Conservation (phyloP, 345 rosid genomes). For the Psidium guajava region DNA sequence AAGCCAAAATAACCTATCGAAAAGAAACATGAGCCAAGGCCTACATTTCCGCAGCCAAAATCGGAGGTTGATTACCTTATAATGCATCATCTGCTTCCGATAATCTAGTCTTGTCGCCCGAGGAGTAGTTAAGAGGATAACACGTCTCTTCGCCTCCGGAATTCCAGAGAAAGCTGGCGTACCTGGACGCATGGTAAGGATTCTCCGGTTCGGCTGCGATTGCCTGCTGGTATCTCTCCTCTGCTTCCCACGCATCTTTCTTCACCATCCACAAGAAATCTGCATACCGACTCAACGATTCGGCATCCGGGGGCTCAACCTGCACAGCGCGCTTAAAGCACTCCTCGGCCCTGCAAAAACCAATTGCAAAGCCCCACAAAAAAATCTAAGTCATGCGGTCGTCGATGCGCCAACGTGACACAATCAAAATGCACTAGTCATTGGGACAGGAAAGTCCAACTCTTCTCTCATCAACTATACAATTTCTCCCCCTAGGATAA, state of each 20-base stretch:
- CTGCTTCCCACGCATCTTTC: conserved; percentile 66
- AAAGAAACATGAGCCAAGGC: background rate
- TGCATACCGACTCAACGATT: conserved; percentile 48
- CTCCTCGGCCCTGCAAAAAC: conserved; percentile 49
- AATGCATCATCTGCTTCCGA: background rate
- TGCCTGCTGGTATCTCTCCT: conserved; percentile 60
- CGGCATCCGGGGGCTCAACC: conserved; percentile 48
- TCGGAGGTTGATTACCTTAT: background rate
- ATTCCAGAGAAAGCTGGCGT: conserved; percentile 67
- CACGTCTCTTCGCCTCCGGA: conserved; percentile 69
- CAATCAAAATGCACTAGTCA: background rate
- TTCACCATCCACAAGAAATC: conserved; percentile 58
- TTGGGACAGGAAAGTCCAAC: background rate
- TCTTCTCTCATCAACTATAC: background rate
- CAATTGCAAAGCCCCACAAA: background rate
- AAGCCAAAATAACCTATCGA: background rate
- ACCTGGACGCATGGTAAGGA: conserved; percentile 40
- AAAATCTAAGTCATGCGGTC: background rate
- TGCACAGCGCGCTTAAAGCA: conserved; percentile 50
- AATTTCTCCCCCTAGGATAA: background rate
- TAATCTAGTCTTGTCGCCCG: background rate
- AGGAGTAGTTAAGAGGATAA: conserved; percentile 23
- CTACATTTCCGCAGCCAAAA: background rate
- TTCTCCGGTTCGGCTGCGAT: conserved; percentile 37
- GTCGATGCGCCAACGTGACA: background rate